A percentile compares a stretch with the other conserved stretches of the same genome.
These are phyloP conservation scores for Malassezia psittaci DNA, from an alignment of 1,284 basidiomycete genomes.

Conservation along the genomic window DNA sequence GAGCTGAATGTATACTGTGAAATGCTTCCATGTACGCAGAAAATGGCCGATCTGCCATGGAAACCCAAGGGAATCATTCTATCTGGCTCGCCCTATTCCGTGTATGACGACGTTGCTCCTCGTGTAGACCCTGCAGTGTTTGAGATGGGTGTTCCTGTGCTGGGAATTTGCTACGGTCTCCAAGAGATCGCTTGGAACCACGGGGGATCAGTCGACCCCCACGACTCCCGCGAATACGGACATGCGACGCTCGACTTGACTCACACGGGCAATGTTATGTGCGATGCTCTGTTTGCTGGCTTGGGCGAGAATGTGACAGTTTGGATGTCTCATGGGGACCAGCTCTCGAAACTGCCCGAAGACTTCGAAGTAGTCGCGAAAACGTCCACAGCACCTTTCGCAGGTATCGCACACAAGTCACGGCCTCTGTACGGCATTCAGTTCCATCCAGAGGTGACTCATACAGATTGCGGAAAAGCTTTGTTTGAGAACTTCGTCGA, in stretches of 20 bases:
- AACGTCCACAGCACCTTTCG: conserved; percentile 80
- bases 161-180: conserved; percentile 98
- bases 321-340: conserved; percentile 99
- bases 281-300: conserved; percentile 70
- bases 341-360: conserved; percentile 69
- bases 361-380: conserved; percentile 79
- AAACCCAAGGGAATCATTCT: conserved; percentile 96
- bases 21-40: conserved; percentile 91
- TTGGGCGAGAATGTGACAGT: conserved; percentile 73
- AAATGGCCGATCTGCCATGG: conserved; percentile 78
- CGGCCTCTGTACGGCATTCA: conserved; percentile 93
- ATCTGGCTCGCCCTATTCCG: conserved; percentile 95
- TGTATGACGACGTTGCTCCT: conserved; percentile 84
- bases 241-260: conserved; percentile 70
- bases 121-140: conserved; percentile 95
- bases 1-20: conserved; percentile 97
- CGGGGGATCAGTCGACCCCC: conserved; percentile 75
- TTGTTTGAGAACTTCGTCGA: conserved; percentile 80
- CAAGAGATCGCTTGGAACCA: conserved; percentile 91
- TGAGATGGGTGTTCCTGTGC: conserved; percentile 73
- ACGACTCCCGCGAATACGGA: conserved; percentile 90
- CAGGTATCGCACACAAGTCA: conserved; percentile 80
- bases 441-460: conserved; percentile 98
- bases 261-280: conserved; percentile 56
- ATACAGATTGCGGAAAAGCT: conserved; percentile 79